Percentiles rank a stretch among this genome's conserved stretches.
Conservation (phyloP, 805 yeast species). For the Candida boleticola region DNA sequence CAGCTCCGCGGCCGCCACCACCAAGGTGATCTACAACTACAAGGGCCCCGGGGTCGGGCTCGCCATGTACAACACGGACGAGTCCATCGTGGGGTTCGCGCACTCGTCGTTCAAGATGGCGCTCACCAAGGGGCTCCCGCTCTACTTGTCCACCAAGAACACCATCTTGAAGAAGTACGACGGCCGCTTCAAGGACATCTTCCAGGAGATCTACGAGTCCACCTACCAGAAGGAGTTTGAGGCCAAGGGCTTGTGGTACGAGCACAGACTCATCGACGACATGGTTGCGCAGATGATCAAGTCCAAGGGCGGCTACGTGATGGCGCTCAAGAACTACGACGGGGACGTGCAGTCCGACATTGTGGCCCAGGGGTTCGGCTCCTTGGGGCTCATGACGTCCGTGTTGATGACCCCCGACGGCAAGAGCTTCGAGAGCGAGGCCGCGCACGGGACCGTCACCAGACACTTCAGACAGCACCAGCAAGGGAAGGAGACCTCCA, state of each 20-base stretch:
- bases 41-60: constrained; percentile 71
- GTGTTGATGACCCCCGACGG: constrained; percentile 83
- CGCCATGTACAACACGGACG: constrained; percentile 83
- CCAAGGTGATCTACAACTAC: constrained; percentile 57
- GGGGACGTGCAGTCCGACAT: constrained; percentile 86
- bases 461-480: constrained; percentile 83
- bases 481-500: constrained; percentile 78
- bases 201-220: constrained; percentile 61
- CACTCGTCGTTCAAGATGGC: constrained; percentile 79
- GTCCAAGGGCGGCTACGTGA: constrained; percentile 77
- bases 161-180: constrained; percentile 80
- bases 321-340: constrained; percentile 82
- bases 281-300: constrained; percentile 89
- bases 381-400: constrained; percentile 82
- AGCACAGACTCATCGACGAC: constrained; percentile 81
- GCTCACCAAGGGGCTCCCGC: constrained; percentile 56
- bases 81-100: constrained; percentile 73
- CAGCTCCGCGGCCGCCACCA: constrained; percentile 36
- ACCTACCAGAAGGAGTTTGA: constrained; percentile 59
- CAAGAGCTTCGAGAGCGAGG: constrained; percentile 80
- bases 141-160: constrained; percentile 73
- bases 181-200: constrained; percentile 79
- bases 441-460: constrained; percentile 87
- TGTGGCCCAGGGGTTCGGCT: constrained; percentile 86
- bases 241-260: constrained; percentile 62